These are phyloP conservation scores for Saturnispora silvae DNA, from an alignment of 805 yeast genomes.

Conservation along the genomic window DNA sequence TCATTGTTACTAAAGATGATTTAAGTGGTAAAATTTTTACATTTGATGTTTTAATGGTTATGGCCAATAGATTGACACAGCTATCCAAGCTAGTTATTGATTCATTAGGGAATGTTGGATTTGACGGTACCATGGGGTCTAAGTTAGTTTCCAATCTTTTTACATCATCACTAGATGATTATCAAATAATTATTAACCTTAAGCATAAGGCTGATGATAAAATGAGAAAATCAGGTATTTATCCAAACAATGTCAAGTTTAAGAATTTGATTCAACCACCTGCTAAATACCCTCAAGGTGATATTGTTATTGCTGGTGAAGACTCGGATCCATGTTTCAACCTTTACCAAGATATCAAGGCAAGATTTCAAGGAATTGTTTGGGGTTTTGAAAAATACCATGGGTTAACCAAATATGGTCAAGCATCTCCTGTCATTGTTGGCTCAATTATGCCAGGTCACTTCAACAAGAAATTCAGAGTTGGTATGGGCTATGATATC, in stretches of 20 bases:
- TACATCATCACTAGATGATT: slow-evolving; percentile 75
- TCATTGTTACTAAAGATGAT: slow-evolving; percentile 75
- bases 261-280: slow-evolving; percentile 43
- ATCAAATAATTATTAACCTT: slow-evolving; percentile 65
- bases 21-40: slow-evolving; percentile 78
- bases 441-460: slow-evolving; percentile 73
- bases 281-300: slow-evolving; percentile 25
- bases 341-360: slow-evolving; percentile 48
- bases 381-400: slow-evolving; percentile 48
- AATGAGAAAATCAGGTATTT: slow-evolving; percentile 41
- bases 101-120: background rate
- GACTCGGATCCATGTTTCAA: slow-evolving; percentile 50
- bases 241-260: slow-evolving; percentile 38
- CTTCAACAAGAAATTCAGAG: slow-evolving; percentile 61
- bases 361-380: slow-evolving; percentile 56
- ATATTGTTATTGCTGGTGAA: slow-evolving; percentile 1
- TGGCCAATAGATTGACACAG: slow-evolving; percentile 81
- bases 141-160: slow-evolving; percentile 48
- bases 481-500: slow-evolving; percentile 64
- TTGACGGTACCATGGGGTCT: slow-evolving; percentile 14
- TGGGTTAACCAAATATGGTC: slow-evolving; percentile 27
- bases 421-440: slow-evolving; percentile 43
- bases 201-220: slow-evolving; percentile 21
- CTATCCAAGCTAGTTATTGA: slow-evolving; percentile 66
- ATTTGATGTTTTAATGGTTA: slow-evolving; percentile 43